phyloP scores from a whole-genome alignment of 345 rosid genomes.

The Populus davidiana region DNA sequence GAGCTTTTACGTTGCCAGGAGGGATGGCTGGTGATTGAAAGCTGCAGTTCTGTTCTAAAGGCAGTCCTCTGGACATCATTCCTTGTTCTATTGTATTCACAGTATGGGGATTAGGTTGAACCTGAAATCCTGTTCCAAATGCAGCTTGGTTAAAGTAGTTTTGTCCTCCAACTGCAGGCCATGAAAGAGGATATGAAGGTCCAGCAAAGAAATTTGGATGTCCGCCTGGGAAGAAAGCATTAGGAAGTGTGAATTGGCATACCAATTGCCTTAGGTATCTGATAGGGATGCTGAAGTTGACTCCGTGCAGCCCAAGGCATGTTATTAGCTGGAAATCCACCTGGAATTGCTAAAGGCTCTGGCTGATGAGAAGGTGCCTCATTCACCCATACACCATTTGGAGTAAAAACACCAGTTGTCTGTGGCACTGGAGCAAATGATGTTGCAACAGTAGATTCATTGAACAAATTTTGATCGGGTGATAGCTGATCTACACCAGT shows the following conservation, averaged over 20 bases:
- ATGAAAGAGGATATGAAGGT: conserved; percentile 36
- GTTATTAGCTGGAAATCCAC: conserved; percentile 41
- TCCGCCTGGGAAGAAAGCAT: conserved; percentile 35
- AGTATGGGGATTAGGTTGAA: conserved; percentile 18
- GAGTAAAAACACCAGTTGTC: conserved; percentile 27
- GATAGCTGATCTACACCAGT: conserved; percentile 14
- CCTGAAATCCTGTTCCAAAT: conserved; percentile 39
- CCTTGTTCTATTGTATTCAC: conserved; percentile 26
- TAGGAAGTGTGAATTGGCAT: conserved; percentile 48
- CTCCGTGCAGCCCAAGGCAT: conserved; percentile 45
- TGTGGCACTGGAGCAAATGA: conserved; percentile 37
- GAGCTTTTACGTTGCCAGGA: conserved; percentile 25
- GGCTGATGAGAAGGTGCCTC: conserved; percentile 34
- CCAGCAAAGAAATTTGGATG: conserved; percentile 44
- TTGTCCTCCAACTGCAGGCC: conserved; percentile 42
- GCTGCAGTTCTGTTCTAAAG: conserved; percentile 19
- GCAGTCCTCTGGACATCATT: conserved; percentile 18
- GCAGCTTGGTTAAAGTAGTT: conserved; percentile 22
- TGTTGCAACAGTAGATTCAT: conserved; percentile 19
- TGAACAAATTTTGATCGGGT: conserved; percentile 26
- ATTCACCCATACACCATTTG: conserved; percentile 39
- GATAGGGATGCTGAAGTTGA: conserved; percentile 45
- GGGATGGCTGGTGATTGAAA: conserved; percentile 6
- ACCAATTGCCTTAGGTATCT: conserved; percentile 33
- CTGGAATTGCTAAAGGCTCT: conserved; percentile 25